These are phyloP conservation scores for Chlorociboria aeruginascens DNA, from an alignment of 495 filamentous ascomycete species.

Conservation along the genomic window DNA sequence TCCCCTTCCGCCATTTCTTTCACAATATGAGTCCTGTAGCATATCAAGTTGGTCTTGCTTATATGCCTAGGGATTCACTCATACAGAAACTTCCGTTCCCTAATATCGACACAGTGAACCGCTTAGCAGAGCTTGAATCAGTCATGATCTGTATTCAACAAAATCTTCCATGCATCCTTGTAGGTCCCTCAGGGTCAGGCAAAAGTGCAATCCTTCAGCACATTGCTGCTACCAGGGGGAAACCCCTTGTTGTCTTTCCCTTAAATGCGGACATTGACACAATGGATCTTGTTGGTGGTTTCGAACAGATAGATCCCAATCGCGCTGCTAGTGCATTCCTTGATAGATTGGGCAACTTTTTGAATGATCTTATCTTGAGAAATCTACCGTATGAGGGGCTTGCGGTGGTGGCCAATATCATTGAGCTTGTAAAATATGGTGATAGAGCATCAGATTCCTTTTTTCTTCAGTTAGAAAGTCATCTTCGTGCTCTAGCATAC, in stretches of 20 bases:
- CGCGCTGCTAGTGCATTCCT: slow-evolving; percentile 48
- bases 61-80: slow-evolving; percentile 46
- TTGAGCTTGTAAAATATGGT: slow-evolving; percentile 24
- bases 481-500: slow-evolving; percentile 10
- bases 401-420: slow-evolving; percentile 23
- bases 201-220: slow-evolving; percentile 71
- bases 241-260: slow-evolving; percentile 61
- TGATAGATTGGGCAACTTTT: slow-evolving; percentile 38
- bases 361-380: slow-evolving; percentile 40
- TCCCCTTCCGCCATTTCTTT: slow-evolving; percentile 25
- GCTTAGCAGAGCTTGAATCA: slow-evolving; percentile 65
- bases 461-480: slow-evolving; percentile 16
- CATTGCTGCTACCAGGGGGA: slow-evolving; percentile 65
- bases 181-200: slow-evolving; percentile 74
- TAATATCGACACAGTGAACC: slow-evolving; percentile 41
- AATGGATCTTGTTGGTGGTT: slow-evolving; percentile 93
- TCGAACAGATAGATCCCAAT: slow-evolving; percentile 80
- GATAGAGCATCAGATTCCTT: slow-evolving; percentile 3
- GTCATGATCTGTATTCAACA: slow-evolving; percentile 77
- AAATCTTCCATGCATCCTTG: slow-evolving; percentile 78
- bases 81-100: slow-evolving; percentile 43
- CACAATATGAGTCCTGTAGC: slow-evolving; percentile 56
- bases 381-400: slow-evolving; percentile 33
- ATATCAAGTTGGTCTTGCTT: slow-evolving; percentile 71
- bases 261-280: slow-evolving; percentile 90